Evolutionary conservation across 1,139 yeast species (phyloP).

Genomic region (Kodamaea alishanica): DNA sequence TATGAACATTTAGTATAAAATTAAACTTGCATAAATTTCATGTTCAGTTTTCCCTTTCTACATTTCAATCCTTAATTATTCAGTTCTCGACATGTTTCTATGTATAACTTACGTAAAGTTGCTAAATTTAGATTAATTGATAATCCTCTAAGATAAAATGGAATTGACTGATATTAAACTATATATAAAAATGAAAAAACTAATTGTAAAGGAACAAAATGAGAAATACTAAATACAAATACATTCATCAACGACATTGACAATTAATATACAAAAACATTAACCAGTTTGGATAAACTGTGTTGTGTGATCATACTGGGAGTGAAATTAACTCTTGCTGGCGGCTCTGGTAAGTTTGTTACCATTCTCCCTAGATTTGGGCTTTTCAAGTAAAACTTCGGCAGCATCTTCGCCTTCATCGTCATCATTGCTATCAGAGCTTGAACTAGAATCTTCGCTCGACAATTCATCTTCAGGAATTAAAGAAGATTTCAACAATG

Average conservation of each 20-base stretch:
- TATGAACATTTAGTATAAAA: too few species aligned
- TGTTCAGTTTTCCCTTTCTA: too few species aligned
- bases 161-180: too few species aligned
- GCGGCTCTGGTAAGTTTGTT: constrained; percentile 40
- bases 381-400: constrained; percentile 13
- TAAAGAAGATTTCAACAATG: constrained; percentile 21
- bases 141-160: too few species aligned
- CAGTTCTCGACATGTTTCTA: too few species aligned
- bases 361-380: constrained; percentile 12
- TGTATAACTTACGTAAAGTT: too few species aligned
- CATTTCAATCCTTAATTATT: too few species aligned
- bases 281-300: neutral
- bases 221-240: constrained; percentile 10
- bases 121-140: too few species aligned
- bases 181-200: too few species aligned
- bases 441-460: constrained; percentile 28
- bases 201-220: neutral
- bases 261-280: constrained; percentile 1
- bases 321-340: constrained; percentile 29
- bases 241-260: constrained; percentile 11
- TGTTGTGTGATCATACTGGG: neutral
- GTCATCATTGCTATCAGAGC: constrained; percentile 33
- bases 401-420: constrained; percentile 22
- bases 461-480: constrained; percentile 21
- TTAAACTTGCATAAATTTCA: too few species aligned